These are phyloP conservation scores for Rhodotorula sp. DNA, from an alignment of 1,284 basidiomycete species.

Conservation along the genomic window DNA sequence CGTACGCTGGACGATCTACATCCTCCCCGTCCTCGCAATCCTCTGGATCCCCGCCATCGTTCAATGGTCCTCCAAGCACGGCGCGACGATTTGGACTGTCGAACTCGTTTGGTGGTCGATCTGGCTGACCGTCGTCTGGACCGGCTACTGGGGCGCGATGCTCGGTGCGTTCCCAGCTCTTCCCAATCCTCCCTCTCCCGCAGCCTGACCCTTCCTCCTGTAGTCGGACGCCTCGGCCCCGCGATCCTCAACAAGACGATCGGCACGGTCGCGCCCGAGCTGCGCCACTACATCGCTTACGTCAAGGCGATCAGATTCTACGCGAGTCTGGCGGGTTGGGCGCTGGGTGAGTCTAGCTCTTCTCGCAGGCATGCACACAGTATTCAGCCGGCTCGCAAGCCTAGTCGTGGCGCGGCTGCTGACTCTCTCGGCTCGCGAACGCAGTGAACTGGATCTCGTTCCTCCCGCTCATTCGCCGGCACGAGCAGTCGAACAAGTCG, in stretches of 20 bases:
- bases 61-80: conserved; percentile 60
- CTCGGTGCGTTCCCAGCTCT: conserved; percentile 54
- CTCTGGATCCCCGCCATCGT: conserved; percentile 67
- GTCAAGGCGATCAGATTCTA: conserved; percentile 58
- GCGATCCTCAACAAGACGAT: conserved; percentile 56
- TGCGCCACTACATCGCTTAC: conserved; percentile 74
- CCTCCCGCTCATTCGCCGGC: conserved; percentile 29
- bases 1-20: conserved; percentile 64
- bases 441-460: conserved; percentile 27
- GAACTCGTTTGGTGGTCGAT: conserved; percentile 74
- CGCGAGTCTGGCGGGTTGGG: conserved; percentile 34
- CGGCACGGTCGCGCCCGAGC: conserved; percentile 67
- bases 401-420: not conserved
- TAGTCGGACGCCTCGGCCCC: conserved; percentile 39
- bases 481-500: conserved; percentile 8
- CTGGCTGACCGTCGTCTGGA: conserved; percentile 44
- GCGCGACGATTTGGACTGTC: conserved; percentile 59
- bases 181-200: conserved; percentile 28
- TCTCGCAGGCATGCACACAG: not conserved
- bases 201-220: conserved; percentile 50
- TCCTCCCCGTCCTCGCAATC: conserved; percentile 65
- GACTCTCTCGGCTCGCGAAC: not conserved
- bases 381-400: not conserved
- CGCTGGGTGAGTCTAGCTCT: conserved; percentile 24
- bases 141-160: conserved; percentile 77